Evolutionary conservation across 78 protist genomes (phyloP).

Genomic region (Guillardia theta): DNA sequence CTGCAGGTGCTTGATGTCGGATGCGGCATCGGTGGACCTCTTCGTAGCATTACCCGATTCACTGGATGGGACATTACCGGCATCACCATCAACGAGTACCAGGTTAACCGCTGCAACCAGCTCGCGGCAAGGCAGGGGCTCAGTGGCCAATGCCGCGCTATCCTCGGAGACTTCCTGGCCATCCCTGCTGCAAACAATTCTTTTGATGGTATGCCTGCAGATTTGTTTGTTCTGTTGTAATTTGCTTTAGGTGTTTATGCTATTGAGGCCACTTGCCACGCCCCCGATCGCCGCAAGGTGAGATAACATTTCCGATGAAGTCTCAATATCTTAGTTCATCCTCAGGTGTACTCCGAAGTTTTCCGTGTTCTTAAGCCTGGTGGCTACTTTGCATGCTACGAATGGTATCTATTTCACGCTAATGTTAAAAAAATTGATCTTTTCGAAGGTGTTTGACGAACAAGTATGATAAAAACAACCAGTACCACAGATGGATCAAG

Average conservation of each 20-base stretch:
- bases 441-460: conserved; percentile 76
- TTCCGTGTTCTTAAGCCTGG: conserved; percentile 88
- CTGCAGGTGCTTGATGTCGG: conserved; percentile 82
- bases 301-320: too few species aligned
- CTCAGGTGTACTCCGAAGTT: neutral
- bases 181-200: conserved; percentile 71
- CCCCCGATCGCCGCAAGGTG: conserved; percentile 67
- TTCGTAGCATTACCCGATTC: conserved; percentile 78
- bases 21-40: conserved; percentile 96
- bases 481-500: neutral
- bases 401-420: too few species aligned
- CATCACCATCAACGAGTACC: conserved; percentile 83
- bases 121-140: neutral
- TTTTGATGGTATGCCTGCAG: conserved; percentile 69
- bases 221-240: neutral
- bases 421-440: too few species aligned
- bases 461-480: conserved; percentile 69
- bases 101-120: conserved; percentile 49
- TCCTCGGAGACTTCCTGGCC: conserved; percentile 77
- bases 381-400: conserved; percentile 53
- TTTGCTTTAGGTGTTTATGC: neutral
- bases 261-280: conserved; percentile 92
- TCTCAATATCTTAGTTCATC: neutral
- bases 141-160: neutral
- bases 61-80: conserved; percentile 76